Conservation (phyloP, 164 flowering plant species). For the Vitis labrusca region DNA sequence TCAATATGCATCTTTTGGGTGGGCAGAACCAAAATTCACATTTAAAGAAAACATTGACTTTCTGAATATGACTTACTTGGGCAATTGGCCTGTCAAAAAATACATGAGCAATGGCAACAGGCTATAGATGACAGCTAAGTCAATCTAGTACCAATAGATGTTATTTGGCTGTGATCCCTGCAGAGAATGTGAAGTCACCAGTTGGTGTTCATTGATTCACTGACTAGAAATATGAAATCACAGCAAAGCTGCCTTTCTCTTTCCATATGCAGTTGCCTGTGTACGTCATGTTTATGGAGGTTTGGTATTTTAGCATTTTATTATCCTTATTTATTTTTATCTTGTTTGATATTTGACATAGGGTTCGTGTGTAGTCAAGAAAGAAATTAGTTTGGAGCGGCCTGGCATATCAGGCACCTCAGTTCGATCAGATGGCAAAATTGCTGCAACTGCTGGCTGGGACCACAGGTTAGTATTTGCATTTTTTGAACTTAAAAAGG, state of each 20-base stretch:
- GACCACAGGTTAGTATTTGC: constrained; percentile 66
- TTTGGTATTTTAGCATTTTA: neutral
- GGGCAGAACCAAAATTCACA: no score
- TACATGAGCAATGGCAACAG: no score
- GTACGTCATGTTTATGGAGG: neutral
- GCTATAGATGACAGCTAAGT: neutral
- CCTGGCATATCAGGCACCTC: constrained; percentile 73
- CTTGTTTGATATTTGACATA: constrained; percentile 12
- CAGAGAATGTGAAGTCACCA: neutral
- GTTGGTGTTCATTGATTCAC: neutral
- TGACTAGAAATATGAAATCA: no score
- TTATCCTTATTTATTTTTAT: neutral
- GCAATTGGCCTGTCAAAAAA: no score
- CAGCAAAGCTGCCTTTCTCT: no score
- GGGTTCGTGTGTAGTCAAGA: constrained; percentile 73
- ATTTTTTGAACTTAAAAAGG: neutral
- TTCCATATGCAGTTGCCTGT: neutral
- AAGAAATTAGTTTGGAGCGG: constrained; percentile 68
- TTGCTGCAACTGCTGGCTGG: constrained; percentile 96
- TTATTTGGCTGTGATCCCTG: neutral
- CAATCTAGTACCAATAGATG: neutral
- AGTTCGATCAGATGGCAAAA: constrained; percentile 71
- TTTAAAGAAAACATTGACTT: no score
- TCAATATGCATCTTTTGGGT: no score
- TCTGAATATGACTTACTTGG: no score